A percentile compares a stretch with the other conserved stretches of the same genome.
These are phyloP conservation scores for Saturnispora serradocipensis DNA, from an alignment of 805 yeast species.

Conservation along the genomic window DNA sequence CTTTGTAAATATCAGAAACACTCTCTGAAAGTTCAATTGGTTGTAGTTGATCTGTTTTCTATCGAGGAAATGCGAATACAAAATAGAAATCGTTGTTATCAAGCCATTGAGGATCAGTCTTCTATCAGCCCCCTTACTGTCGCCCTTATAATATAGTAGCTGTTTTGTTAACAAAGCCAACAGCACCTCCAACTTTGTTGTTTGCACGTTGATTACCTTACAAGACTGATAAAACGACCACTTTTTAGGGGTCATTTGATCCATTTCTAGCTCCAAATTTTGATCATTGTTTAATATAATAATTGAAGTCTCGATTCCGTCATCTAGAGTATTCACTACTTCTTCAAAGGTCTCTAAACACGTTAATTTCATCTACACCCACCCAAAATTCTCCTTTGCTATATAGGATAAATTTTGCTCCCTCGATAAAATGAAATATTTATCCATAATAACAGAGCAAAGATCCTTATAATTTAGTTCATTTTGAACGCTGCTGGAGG, in stretches of 20 bases:
- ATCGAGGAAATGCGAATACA: conserved; percentile 16
- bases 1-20: conserved; percentile 14
- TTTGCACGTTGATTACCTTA: not conserved
- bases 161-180: not conserved
- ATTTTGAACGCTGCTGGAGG: not conserved
- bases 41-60: conserved; percentile 5
- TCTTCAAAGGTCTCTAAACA: not conserved
- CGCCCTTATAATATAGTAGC: not conserved
- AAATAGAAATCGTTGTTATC: conserved; percentile 16
- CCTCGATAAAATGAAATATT: not conserved
- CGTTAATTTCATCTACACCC: not conserved
- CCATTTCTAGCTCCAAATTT: not conserved
- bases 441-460: not conserved
- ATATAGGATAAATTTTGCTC: not conserved
- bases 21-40: conserved; percentile 12
- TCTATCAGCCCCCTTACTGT: not conserved
- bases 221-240: not conserved
- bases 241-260: not conserved
- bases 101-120: conserved; percentile 20
- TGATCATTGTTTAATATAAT: not conserved
- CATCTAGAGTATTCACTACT: not conserved
- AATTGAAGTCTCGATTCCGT: not conserved
- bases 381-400: not conserved
- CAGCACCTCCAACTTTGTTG: not conserved
- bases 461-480: not conserved